These are phyloP conservation scores for Hebeloma cylindrosporum DNA, from an alignment of 768 basidiomycete genomes.

Conservation along the genomic window DNA sequence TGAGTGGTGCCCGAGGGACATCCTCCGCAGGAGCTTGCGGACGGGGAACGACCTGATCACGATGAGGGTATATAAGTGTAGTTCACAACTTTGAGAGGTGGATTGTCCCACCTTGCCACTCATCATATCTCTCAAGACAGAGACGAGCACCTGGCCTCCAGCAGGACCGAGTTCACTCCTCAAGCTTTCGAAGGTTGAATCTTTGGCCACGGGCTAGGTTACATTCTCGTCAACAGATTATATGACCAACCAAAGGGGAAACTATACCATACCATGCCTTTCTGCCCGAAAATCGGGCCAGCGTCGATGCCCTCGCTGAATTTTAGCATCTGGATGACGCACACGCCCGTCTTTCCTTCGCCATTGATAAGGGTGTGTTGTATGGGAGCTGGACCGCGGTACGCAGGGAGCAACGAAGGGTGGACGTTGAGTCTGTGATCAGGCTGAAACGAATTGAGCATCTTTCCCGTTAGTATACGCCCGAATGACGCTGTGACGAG, in stretches of 20 bases:
- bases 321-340: conserved; percentile 75
- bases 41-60: conserved; percentile 44
- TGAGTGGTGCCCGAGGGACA: conserved; percentile 56
- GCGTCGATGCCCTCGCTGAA: conserved; percentile 72
- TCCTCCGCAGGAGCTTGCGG: conserved; percentile 44
- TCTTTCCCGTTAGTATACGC: conserved; percentile 66
- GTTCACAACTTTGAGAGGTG: neutral
- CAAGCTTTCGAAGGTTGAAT: conserved; percentile 53
- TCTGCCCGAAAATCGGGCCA: conserved; percentile 65
- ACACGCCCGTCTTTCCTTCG: conserved; percentile 72
- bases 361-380: conserved; percentile 77
- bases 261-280: conserved; percentile 48
- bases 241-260: neutral
- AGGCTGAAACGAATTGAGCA: conserved; percentile 62
- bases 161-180: conserved; percentile 56
- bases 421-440: conserved; percentile 79
- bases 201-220: conserved; percentile 50
- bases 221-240: neutral
- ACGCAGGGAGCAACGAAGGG: conserved; percentile 82
- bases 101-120: conserved; percentile 46
- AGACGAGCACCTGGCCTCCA: conserved; percentile 73
- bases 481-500: conserved; percentile 91
- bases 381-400: conserved; percentile 90
- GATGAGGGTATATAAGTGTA: neutral
- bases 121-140: conserved; percentile 64